Conservation (phyloP, 1,139 yeast genomes). For the Sugiyamaella paludigena region DNA sequence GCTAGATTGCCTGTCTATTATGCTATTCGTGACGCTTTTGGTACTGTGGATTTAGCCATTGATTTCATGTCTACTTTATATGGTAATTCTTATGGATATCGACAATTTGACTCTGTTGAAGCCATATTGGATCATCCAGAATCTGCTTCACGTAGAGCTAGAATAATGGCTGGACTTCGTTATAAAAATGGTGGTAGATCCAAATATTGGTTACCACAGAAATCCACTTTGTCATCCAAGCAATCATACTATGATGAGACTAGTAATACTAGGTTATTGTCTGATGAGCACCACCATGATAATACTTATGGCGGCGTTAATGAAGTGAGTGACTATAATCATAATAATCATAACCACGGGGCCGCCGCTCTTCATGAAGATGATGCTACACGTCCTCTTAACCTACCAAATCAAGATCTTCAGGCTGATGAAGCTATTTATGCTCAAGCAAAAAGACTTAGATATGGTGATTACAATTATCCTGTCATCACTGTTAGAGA, state of each 20-base stretch:
- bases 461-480: constrained; percentile 56
- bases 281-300: background rate
- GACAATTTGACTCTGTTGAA: constrained; percentile 79
- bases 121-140: constrained; percentile 67
- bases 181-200: constrained; percentile 74
- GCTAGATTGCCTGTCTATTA: constrained; percentile 59
- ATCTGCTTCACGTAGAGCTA: constrained; percentile 61
- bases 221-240: constrained; percentile 1
- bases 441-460: constrained; percentile 42
- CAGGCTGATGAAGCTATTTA: constrained; percentile 44
- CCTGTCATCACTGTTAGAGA: constrained; percentile 55
- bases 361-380: background rate
- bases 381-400: constrained; percentile 4
- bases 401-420: constrained; percentile 9
- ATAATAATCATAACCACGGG: background rate
- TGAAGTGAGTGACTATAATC: background rate
- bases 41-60: constrained; percentile 66
- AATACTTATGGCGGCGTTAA: constrained; percentile 3
- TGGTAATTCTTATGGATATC: constrained; percentile 77
- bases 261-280: background rate
- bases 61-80: constrained; percentile 75
- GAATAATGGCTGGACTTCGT: constrained; percentile 80
- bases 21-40: constrained; percentile 76
- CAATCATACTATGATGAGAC: background rate
- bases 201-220: constrained; percentile 76